Evolutionary conservation across 768 basidiomycete species (phyloP).

Genomic region (Solioccasus polychromus): DNA sequence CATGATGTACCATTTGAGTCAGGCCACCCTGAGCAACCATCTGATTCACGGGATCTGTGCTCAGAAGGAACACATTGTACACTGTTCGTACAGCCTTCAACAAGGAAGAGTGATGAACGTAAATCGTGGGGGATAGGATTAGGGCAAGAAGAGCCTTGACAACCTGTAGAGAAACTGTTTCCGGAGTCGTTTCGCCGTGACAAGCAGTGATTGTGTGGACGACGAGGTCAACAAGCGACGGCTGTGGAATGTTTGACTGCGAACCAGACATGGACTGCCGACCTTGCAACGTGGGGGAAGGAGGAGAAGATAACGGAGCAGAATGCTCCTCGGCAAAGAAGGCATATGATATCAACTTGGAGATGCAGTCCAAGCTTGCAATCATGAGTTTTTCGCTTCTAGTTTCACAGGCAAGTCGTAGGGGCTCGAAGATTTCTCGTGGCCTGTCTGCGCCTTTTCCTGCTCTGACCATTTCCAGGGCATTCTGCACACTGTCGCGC

Average conservation of each 20-base stretch:
- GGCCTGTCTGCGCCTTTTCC: conserved; percentile 75
- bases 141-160: conserved; percentile 92
- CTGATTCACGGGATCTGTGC: conserved; percentile 88
- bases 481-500: conserved; percentile 77
- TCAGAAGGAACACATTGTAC: conserved; percentile 95
- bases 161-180: conserved; percentile 91
- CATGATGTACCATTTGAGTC: conserved; percentile 97
- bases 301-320: conserved; percentile 61
- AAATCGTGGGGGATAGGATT: conserved; percentile 79
- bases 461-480: conserved; percentile 76
- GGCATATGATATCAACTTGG: conserved; percentile 95
- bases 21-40: conserved; percentile 98
- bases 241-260: conserved; percentile 51
- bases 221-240: conserved; percentile 88
- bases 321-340: conserved; percentile 80
- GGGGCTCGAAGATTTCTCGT: conserved; percentile 91
- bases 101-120: conserved; percentile 94
- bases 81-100: conserved; percentile 97
- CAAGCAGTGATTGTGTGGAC: conserved; percentile 93
- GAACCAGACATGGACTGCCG: conserved; percentile 43
- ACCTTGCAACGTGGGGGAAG: conserved; percentile 57
- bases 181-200: conserved; percentile 83
- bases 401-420: conserved; percentile 95
- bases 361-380: conserved; percentile 94
- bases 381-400: conserved; percentile 92